Evolutionary conservation across 805 yeast species (phyloP), one percentile per base, ranked within the genome.

Genomic region (Yarrowia yakushimensis): DNA sequence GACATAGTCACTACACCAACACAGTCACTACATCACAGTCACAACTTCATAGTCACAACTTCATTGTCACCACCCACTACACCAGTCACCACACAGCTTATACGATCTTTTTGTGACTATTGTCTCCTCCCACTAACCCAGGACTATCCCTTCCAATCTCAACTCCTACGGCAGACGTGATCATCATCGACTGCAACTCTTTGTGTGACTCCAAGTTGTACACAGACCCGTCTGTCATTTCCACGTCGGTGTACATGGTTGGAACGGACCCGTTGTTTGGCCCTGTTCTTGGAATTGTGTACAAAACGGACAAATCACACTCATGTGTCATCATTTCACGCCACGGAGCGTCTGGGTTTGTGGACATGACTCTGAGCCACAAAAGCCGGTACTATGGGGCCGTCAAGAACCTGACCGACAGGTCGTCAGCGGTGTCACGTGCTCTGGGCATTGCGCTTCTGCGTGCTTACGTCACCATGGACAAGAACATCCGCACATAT

Each of bases 321-420:
- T 69, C 73, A 18, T 71, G 73, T 2, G 64, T 75, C 13, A 65
- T 75, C 11, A 62, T 75, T 13, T 71, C 75, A 23, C 62, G 72
- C 63, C 85, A 84, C 65, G 98, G 97, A 0, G 80, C 83, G 37
- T 77, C 86, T 3, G 78, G 82, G 28, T 82, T 82, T 67, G 78
- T 80, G 30, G 78, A 85, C 20, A 73, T 90, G 68, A 82, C 88
- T 2, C 71, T 88, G 11, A 81, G 79, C 45, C 69, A 77, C 0
- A 74, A 79, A 48, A 89, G 97, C 1, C 79, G 87, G 57, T 93
- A 84, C 71, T 89, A 81, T 75, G 91, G 88, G 1, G 94, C 96
- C 0, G 82, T 92, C 67, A 82, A 85, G 68, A 90, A 90, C 68
- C 75, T 93, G 48, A 70, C 79, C 0, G 76, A 76, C 0, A 77